phyloP scores from a whole-genome alignment of 2,329 filamentous ascomycete genomes.

The Chrysosphaeria jannelii region DNA sequence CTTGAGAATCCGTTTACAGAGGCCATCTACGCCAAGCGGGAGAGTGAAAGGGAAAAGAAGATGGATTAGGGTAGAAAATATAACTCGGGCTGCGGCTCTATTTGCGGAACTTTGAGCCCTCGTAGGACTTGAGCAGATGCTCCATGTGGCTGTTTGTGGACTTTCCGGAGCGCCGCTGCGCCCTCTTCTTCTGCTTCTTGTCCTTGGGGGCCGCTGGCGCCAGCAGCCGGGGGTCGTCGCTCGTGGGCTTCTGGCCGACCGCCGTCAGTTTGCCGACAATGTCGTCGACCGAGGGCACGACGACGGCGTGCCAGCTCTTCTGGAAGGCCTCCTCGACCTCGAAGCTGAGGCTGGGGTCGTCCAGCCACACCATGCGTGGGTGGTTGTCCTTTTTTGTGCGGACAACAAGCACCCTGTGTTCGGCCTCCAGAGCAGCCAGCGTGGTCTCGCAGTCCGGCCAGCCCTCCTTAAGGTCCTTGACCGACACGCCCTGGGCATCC shows the following conservation, averaged over 20 bases:
- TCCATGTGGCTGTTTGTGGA: conserved; percentile 72
- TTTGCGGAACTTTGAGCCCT: no score
- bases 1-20: conserved; percentile 90
- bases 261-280: conserved; percentile 48
- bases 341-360: conserved; percentile 52
- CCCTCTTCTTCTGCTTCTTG: conserved; percentile 45
- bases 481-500: conserved; percentile 50
- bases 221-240: conserved; percentile 39
- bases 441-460: conserved; percentile 64
- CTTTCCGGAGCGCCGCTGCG: conserved; percentile 38
- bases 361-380: conserved; percentile 63
- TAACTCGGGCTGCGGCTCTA: no score
- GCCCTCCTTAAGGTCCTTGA: conserved; percentile 84
- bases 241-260: conserved; percentile 59
- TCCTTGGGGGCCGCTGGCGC: conserved; percentile 23
- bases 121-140: conserved; percentile 49
- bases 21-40: conserved; percentile 72
- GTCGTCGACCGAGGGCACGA: conserved; percentile 44
- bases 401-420: conserved; percentile 58
- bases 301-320: conserved; percentile 52
- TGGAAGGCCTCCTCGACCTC: conserved; percentile 58
- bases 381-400: conserved; percentile 80
- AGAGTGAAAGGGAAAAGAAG: no score
- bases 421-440: conserved; percentile 46
- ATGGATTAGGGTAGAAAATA: no score